phyloP scores from a whole-genome alignment of 164 flowering plant genomes.

The Taxillus chinensis region DNA sequence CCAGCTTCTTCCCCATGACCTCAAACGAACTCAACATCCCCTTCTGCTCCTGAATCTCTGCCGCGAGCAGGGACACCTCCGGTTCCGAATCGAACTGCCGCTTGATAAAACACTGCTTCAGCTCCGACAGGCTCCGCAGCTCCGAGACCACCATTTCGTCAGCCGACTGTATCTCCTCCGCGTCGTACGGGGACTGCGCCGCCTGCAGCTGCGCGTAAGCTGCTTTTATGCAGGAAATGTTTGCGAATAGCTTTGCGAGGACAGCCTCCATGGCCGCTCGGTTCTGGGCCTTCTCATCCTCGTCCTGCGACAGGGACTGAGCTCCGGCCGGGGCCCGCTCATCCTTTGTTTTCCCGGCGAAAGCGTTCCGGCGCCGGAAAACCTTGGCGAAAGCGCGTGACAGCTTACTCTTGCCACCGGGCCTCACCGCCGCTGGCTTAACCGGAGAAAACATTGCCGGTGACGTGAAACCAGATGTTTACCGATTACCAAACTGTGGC shows the following conservation, averaged over 20 bases:
- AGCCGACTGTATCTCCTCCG: constrained; percentile 48
- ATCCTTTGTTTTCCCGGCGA: constrained; percentile 22
- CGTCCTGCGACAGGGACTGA: constrained; percentile 13
- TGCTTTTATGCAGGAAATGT: constrained; percentile 51
- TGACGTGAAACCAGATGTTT: constrained; percentile 6
- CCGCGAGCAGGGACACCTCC: constrained; percentile 21
- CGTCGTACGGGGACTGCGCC: constrained; percentile 60
- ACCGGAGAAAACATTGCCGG: constrained; percentile 42
- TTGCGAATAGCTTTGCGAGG: constrained; percentile 51
- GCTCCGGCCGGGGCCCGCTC: not conserved
- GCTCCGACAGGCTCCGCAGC: constrained; percentile 45
- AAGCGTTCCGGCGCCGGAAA: constrained; percentile 37
- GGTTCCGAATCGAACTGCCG: constrained; percentile 48
- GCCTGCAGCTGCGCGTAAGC: constrained; percentile 52
- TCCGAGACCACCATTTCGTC: constrained; percentile 45
- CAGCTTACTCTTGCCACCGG: constrained; percentile 26
- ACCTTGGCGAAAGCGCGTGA: constrained; percentile 60
- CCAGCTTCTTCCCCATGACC: constrained; percentile 46
- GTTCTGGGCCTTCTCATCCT: constrained; percentile 20
- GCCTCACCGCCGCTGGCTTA: constrained; percentile 21
- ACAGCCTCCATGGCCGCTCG: constrained; percentile 34
- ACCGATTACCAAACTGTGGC: not conserved
- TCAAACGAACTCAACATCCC: constrained; percentile 43
- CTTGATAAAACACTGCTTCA: constrained; percentile 53
- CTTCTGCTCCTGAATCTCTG: constrained; percentile 60